Evolutionary conservation across 441 rosid genomes (phyloP).

Genomic region (Eutrema salsugineum): DNA sequence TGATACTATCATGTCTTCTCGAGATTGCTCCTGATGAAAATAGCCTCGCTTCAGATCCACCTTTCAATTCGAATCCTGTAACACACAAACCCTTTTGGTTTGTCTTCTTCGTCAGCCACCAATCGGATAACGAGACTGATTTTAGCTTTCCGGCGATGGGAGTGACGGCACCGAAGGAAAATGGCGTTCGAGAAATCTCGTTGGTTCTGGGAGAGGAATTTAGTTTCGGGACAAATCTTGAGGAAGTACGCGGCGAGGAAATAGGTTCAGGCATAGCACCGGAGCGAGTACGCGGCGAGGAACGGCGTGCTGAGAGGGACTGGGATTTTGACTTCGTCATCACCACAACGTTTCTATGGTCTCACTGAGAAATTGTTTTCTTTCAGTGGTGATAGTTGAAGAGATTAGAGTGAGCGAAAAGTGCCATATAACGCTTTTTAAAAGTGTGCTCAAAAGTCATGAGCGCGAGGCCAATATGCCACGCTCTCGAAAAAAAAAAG

Average conservation of each 20-base stretch:
- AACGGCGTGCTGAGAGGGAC: conserved; percentile 2
- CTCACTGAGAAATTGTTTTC: too few relatives aligned
- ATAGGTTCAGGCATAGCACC: background rate
- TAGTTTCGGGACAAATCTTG: background rate
- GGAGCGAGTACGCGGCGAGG: background rate
- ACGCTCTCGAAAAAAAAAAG: too few relatives aligned
- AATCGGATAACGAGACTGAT: conserved; percentile 36
- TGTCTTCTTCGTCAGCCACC: conserved; percentile 53
- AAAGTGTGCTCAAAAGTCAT: too few relatives aligned
- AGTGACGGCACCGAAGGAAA: conserved; percentile 3
- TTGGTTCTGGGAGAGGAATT: background rate
- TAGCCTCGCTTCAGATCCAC: conserved; percentile 34
- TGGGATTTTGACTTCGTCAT: background rate
- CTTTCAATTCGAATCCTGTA: conserved; percentile 51
- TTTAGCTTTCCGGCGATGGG: conserved; percentile 11
- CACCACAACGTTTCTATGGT: background rate
- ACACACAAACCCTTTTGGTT: conserved; percentile 37
- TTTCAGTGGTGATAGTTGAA: too few relatives aligned
- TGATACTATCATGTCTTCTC: conserved; percentile 35
- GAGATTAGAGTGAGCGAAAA: too few relatives aligned
- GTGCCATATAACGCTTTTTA: too few relatives aligned
- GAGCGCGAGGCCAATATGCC: too few relatives aligned
- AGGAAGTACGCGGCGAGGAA: background rate
- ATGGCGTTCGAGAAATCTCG: background rate
- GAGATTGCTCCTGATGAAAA: conserved; percentile 38